Percentiles rank a stretch among this genome's conserved stretches.
Conservation (phyloP, 1,139 yeast species). For the Diutina mesorugosa region DNA sequence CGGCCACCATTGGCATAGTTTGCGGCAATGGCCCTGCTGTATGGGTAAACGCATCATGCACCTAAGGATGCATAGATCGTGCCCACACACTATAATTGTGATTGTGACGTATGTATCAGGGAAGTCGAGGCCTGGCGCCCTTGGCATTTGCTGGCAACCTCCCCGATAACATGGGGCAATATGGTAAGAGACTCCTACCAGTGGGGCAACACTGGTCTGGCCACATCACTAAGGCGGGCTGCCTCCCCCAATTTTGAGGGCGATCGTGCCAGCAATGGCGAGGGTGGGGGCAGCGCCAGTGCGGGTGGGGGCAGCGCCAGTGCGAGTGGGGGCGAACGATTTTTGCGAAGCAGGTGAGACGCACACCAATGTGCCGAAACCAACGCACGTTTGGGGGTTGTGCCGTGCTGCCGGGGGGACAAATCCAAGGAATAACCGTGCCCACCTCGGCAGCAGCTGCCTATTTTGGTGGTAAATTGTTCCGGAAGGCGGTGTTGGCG, state of each 20-base stretch:
- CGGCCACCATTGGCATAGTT: neutral
- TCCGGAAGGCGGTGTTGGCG: neutral
- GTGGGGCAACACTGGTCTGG: too few relatives aligned
- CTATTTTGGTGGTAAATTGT: neutral
- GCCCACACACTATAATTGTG: neutral
- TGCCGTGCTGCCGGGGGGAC: neutral
- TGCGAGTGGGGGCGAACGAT: neutral
- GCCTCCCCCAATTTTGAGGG: too few relatives aligned
- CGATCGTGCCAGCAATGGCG: too few relatives aligned
- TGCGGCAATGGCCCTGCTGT: neutral
- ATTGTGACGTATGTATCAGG: neutral
- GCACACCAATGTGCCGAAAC: neutral
- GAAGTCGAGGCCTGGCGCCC: neutral
- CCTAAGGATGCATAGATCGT: neutral
- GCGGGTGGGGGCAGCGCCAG: too few relatives aligned
- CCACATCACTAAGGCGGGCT: too few relatives aligned
- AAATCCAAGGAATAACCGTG: neutral
- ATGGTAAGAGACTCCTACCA: too few relatives aligned
- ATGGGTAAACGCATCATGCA: neutral
- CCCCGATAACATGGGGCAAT: neutral
- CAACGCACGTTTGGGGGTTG: neutral
- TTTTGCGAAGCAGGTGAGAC: neutral
- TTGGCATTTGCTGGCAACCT: neutral
- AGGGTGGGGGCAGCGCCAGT: too few relatives aligned
- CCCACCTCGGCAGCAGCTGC: neutral